Evolutionary conservation across 306 rosid genomes (phyloP).

Genomic region (Parietaria judaica): DNA sequence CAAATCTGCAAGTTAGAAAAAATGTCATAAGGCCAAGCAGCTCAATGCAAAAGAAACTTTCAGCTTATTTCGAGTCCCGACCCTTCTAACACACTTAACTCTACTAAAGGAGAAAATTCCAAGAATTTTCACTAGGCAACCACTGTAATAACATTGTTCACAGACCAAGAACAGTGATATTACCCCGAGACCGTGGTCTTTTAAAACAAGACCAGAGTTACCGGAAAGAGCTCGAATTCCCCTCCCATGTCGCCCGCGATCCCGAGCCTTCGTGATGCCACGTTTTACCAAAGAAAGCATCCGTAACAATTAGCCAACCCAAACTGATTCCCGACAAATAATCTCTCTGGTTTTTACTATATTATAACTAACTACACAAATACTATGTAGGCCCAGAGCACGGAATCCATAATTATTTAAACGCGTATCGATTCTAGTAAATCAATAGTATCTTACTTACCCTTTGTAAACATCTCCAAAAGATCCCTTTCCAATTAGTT

Average conservation of each 20-base stretch:
- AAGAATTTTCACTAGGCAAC: background rate
- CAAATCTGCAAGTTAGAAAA: slow-evolving; percentile 58
- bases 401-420: slow-evolving; percentile 2
- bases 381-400: too few relatives aligned
- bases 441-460: slow-evolving; percentile 38
- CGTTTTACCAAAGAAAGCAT: too few relatives aligned
- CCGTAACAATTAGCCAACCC: too few relatives aligned
- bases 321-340: too few relatives aligned
- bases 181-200: too few relatives aligned
- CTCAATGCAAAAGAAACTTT: slow-evolving; percentile 10
- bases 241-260: too few relatives aligned
- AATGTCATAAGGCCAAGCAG: background rate
- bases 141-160: background rate
- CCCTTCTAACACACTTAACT: background rate
- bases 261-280: too few relatives aligned
- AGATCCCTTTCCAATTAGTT: slow-evolving; percentile 94
- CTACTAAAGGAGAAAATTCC: background rate
- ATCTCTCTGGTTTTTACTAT: background rate
- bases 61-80: background rate
- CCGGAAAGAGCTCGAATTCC: too few relatives aligned
- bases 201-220: too few relatives aligned
- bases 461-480: slow-evolving; percentile 94
- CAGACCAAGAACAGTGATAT: background rate
- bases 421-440: background rate
- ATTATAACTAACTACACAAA: background rate